Evolutionary conservation across 257 asterid genomes (phyloP), one percentile per base, ranked within the genome.

Genomic region (Jasminum sambac): DNA sequence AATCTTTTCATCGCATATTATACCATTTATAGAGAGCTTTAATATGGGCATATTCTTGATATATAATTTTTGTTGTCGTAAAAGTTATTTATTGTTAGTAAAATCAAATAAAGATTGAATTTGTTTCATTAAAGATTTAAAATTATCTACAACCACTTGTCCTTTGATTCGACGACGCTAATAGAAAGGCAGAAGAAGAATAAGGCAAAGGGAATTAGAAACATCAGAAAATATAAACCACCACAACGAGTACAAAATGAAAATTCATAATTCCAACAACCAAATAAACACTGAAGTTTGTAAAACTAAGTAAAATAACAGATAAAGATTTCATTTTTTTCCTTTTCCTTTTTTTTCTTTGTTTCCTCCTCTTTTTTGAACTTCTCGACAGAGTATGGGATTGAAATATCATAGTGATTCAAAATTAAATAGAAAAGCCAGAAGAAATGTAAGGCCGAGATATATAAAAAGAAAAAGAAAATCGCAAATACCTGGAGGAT

Each of bases 401-500:
- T 48, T 48, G 23, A 13, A 40, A 25, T 8, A 14, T 36, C 40
- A 40, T 5, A 68, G 23, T 21, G 55, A 17, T 17, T 48, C 25
- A 23, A 34, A n/a, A 26, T 11, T 11, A 50, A 21, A 25, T 21
- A 30, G 50, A 12, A 26, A 52, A 41, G 25, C 8, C 38, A 26
- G 40, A 30, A 52, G 50, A 13, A 36, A 63, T 30, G 43, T n/a
- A 66, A 70, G 72, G 52, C 10, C 0, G 16, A 13, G 41, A 70
- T 13, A 65, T 16, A 46, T 16, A 36, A 60, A 63, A 23, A 75
- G 12, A 66, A 39, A 26, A 43, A 39, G 69, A n/a, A 63, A 52
- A 36, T 8, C 52, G 71, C 14, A 66, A 52, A 36, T 8, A 60
- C 88, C 90, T 82, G 60, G 82, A 69, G 21, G 63, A 63, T 16